Base-by-base conservation (phyloP, 345 rosid species). In the Populus tremula region DNA sequence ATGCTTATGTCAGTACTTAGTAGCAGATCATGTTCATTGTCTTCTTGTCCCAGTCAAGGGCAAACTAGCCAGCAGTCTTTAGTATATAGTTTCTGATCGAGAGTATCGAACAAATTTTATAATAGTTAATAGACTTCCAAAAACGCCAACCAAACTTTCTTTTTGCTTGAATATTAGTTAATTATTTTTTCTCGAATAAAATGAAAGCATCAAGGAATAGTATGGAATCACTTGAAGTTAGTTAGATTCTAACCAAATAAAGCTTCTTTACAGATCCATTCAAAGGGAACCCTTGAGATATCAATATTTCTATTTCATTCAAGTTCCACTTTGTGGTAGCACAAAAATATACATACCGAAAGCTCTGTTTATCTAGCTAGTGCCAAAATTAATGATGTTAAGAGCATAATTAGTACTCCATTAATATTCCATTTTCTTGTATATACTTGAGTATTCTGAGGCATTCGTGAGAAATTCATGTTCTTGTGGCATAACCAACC, bases 1-100 rank as follows among this genome's bases (percentile, higher is more conserved):
- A 17, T 71, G 27, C 65, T 78, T 20, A 39, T 21, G 61, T 66
- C 83, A 12, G 16, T 77, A 20, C 39, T 25, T 43, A 18, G 72
- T 1, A 67, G 11, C 14, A 39, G 65, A 56, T 21, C n/a, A 47
- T 74, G 76, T 50, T 80, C 76, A 11, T 68, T 11, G 25, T 74
- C 76, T 33, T 70, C 75, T 9, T 14, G 5, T 41, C 38, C 38
- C 25, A n/a, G 69, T 75, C 71, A 65, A 12, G 69, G 61, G 71
- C 66, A 41, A n/a, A 56, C 36, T 11, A 27, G 61, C 3, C 77
- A 45, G 36, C 77, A 31, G 29, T 63, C 21, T 33, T 36, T 41
- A 14, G 23, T 65, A 13, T 43, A 61, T 10, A 61, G 76, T 66
- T 68, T 68, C 67, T 64, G 25, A 47, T 33, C 36, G 47, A 35